Base-by-base conservation (phyloP, 2,329 filamentous ascomycete species). In the Aquanectria penicillioides region DNA sequence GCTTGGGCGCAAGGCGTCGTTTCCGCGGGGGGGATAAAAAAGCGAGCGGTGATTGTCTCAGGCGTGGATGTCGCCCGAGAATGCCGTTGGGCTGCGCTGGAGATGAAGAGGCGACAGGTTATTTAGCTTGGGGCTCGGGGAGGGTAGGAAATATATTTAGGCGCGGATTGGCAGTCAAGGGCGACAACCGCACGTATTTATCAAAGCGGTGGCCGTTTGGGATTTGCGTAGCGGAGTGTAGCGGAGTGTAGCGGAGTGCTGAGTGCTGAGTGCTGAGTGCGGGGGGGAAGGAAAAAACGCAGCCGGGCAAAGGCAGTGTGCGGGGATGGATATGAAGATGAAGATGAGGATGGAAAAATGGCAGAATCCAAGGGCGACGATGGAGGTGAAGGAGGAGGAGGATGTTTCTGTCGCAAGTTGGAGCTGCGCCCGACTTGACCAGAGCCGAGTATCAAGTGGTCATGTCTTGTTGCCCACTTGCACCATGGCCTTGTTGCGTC, bases 1-100 rank as follows among this genome's bases (percentile, higher is more conserved):
- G 69, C 62, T 73, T 65, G 48, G 52, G 61, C 59, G 66, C 68
- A 69, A 61, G 60, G 64, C 61, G 40, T 40, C 55, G 41, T 44
- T n/a, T n/a, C n/a, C n/a, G 55, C 23, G 55, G 25, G 43, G 59
- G 50, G n/a, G n/a, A n/a, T n/a, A n/a, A n/a, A n/a, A n/a, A 23
- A 53, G 58, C 57, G 48, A 41, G 48, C 36, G 52, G 41, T 49
- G 43, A 46, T 59, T 62, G 61, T 62, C 61, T 61, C 59, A 55
- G 64, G 61, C 67, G 62, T 52, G 44, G 61, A 61, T 61, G 46
- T 67, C 20, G 44, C 49, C 46, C 38, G 51, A 66, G 52, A 54
- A 58, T 51, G 54, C 57, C 48, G 54, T 25, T 51, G 51, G 56
- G 36, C 49, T 36, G 25, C 36, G 55, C 25, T 51, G 31, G 34